A percentile compares a stretch with the other conserved stretches of the same genome.
These are phyloP conservation scores for Ceratocystis diversiconidia DNA, from an alignment of 2,329 filamentous ascomycete species.

Conservation along the genomic window DNA sequence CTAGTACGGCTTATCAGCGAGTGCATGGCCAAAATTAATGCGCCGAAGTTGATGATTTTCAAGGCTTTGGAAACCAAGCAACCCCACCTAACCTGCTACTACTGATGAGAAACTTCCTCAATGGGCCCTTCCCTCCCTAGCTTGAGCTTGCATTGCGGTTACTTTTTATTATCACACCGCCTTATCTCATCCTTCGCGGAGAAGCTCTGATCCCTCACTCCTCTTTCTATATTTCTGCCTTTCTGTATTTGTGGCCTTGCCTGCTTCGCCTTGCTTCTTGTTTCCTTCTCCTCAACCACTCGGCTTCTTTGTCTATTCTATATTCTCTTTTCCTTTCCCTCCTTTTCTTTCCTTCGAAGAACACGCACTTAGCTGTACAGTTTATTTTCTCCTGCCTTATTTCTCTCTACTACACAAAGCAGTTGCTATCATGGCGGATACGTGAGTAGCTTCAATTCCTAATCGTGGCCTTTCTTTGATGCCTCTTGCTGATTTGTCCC, in stretches of 20 bases:
- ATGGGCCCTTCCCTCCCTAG: background rate
- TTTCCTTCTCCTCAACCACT: background rate
- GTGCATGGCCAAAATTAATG: too few species aligned
- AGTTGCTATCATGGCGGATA: slow-evolving; percentile 23
- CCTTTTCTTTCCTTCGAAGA: too few species aligned
- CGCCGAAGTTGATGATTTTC: too few species aligned
- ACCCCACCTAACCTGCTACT: background rate
- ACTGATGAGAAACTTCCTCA: background rate
- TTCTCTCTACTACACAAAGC: slow-evolving; percentile 15
- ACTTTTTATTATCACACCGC: background rate
- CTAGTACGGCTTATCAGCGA: too few species aligned
- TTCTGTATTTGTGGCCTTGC: background rate
- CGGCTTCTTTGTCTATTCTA: too few species aligned
- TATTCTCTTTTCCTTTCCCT: too few species aligned
- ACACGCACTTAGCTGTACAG: too few species aligned
- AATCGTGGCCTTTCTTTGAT: background rate
- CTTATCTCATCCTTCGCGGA: background rate
- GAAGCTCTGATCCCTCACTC: background rate
- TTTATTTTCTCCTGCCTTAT: background rate
- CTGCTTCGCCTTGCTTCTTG: background rate
- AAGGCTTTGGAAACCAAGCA: background rate
- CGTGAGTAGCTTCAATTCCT: slow-evolving; percentile 19
- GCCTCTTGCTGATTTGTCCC: background rate
- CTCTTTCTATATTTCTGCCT: background rate
- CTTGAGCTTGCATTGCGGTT: background rate